Evolutionary conservation across 805 yeast genomes (phyloP).

Genomic region (Candida endomychidarum): DNA sequence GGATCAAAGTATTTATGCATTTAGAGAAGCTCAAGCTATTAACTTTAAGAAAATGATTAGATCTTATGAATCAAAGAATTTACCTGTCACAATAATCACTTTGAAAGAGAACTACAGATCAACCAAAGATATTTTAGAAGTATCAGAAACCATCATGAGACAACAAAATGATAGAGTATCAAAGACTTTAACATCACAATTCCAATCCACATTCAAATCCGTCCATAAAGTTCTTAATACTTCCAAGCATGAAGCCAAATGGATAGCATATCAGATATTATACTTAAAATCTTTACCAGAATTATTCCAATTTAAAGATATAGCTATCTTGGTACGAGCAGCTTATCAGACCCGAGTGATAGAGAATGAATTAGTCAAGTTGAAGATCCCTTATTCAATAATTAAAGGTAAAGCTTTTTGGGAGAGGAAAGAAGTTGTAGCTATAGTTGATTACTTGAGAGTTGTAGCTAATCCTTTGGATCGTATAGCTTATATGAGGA

Average conservation of each 20-base stretch:
- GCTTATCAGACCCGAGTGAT: conserved; percentile 59
- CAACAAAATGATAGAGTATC: conserved; percentile 51
- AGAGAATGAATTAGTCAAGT: conserved; percentile 59
- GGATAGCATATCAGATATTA: conserved; percentile 56
- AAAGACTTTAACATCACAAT: conserved; percentile 49
- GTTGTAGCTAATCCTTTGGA: conserved; percentile 61
- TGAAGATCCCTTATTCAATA: conserved; percentile 62
- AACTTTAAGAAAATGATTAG: conserved; percentile 61
- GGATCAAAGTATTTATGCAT: conserved; percentile 91
- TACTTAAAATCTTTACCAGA: conserved; percentile 47
- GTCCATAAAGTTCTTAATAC: conserved; percentile 41
- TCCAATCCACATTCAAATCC: conserved; percentile 44
- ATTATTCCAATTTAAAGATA: conserved; percentile 52
- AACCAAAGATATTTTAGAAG: conserved; percentile 58
- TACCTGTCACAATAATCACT: conserved; percentile 29
- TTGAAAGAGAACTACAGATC: conserved; percentile 81
- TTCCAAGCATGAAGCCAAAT: conserved; percentile 54
- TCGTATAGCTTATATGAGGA: conserved; percentile 55
- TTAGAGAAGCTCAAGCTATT: conserved; percentile 72
- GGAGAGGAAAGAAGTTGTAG: conserved; percentile 68
- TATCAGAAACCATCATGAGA: conserved; percentile 65
- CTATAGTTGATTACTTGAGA: conserved; percentile 63
- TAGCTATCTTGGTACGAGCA: conserved; percentile 72
- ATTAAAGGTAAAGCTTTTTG: conserved; percentile 78
- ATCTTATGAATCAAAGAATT: conserved; percentile 29